Base-by-base conservation (phyloP, 2,329 filamentous ascomycete genomes). In the Triangularia setosa region DNA sequence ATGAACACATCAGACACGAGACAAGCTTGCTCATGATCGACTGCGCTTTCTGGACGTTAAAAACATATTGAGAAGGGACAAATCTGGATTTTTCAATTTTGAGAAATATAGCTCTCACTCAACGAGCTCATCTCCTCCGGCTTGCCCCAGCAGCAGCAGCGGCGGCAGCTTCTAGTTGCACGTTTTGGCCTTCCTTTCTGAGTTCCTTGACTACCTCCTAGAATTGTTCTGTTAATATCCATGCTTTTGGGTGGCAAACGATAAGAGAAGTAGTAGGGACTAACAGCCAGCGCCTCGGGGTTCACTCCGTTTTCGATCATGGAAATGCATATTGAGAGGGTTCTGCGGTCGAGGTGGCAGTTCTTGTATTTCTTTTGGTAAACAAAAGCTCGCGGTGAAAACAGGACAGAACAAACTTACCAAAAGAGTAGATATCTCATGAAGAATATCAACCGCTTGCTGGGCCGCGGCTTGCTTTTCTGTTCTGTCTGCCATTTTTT, bases 231-330 rank as follows among this genome's bases (percentile, higher is more conserved):
- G 40, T 55, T 2, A 55, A 23, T 27, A 23, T 27, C 23, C 12
- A 16, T n/a, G 4, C 12, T n/a, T n/a, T 12, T 3, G 35, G 4
- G 16, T 40, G 16, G 5, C 9, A 16, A 55, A 16, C 4, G 8
- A 2, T 28, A 44, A 58, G 28, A 16, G n/a, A n/a, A n/a, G 28
- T 23, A 24, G 3, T 11, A 5, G 53, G 11, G 3, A 63, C 92
- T 74, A 84, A 98, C 95, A 24, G 94, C 93, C 30, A 99, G 81
- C 1, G 94, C 95, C 76, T 98, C 94, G 0, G 95, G 95, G 74
- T 97, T 97, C 28, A 98, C 92, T 14, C 95, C 95, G 74, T 97
- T 97, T 78, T 99, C 95, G 71, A 99, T 96, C 77, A 99, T 85
- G 61, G 93, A 97, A 65, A 98, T 94, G 78, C 95, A 99, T 68